Base-by-base conservation (phyloP, 257 asterid genomes). In the Petunia secreta region DNA sequence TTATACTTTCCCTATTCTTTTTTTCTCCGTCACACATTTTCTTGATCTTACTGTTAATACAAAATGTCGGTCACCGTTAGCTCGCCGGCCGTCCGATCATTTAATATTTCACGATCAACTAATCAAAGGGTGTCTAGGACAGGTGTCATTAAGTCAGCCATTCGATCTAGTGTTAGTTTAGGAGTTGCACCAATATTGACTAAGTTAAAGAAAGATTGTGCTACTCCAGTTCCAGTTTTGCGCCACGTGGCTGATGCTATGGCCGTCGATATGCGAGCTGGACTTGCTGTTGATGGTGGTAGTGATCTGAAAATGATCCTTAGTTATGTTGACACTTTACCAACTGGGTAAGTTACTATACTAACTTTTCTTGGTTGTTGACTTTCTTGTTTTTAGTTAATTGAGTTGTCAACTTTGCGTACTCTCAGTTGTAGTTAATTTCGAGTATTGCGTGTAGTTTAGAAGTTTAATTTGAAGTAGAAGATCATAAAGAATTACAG, bases 221-320 rank as follows among this genome's bases (percentile, higher is more conserved):
- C 93, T 73, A 89, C 97, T 75, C 97, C 97, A 36, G 79, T 91
- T 80, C 95, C 92, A 2, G 85, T 93, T 43, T 83, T 93, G 86
- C 95, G 91, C 84, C 91, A 88, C 83, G 95, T 93, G 85, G 92
- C 91, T 0, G 93, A 90, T 44, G 87, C 97, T 10, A 93, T 93
- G 95, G 91, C 91, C 6, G 87, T 80, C 7, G 98, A 90, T 81
- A 91, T 93, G 94, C 89, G 92, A 43, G 92, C 93, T 46, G 98
- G 98, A 58, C 92, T 91, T 69, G 82, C 82, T 4, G 86, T 80
- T 1, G 94, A 93, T 1, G 93, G 88, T 25, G 91, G 89, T 67
- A 86, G 95, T 66, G 94, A 90, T 86, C 97, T 93, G 53, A 90
- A 91, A 86, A 93, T 93, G 98, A 89, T 93, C 46, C 92, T 89